Evolutionary conservation across 306 rosid species (phyloP), one percentile per base, ranked within the genome.

Genomic region (Lablab purpureus): DNA sequence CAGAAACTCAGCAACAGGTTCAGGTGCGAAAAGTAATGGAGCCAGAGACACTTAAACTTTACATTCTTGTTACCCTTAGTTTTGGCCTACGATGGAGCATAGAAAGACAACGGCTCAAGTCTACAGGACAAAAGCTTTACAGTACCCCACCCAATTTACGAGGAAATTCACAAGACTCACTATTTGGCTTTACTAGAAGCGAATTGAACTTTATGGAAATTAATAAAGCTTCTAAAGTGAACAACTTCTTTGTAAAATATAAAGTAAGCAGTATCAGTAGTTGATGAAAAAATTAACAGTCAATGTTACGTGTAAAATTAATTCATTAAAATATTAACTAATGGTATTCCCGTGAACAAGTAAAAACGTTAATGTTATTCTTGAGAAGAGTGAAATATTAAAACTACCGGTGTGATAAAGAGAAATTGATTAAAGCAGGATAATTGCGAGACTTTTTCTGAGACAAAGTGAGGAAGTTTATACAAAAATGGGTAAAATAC

Each of bases 401-500:
- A 43, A 43, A 50, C 22, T 51, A 51, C 23, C 9, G 25, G 6
- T 51, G 10, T 15, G 7, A 15, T 34, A 6, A 47, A 15, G 15
- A 55, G 62, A 54, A 21, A 54, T 0, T 54, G 30, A 18, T 54
- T 23, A 65, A 65, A 47, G 19, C 70, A 74, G 47, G 27, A 36
- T 21, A 34, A 36, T 37, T 54, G 40, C 14, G 30, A 23, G 17
- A 59, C 13, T 11, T 23, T 58, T 46, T 15, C 2, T 1, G 6
- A 2, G 6, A 13, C 0, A 18, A 47, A 47, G 52, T 47, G 52
- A 7, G 41, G 3, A 32, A 37, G 10, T 7, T 46, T n/a, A 6
- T 54, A 66, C 6, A 62, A 3, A 47, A 18, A 63, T 12, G 17
- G 65, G 45, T 47, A 50, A 27, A 43, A 83, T 87, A 94, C 98